A percentile compares a stretch with the other conserved stretches of the same genome.
phyloP scores from a whole-genome alignment of 306 rosid genomes.

The Amphicarpaea edgeworthii region DNA sequence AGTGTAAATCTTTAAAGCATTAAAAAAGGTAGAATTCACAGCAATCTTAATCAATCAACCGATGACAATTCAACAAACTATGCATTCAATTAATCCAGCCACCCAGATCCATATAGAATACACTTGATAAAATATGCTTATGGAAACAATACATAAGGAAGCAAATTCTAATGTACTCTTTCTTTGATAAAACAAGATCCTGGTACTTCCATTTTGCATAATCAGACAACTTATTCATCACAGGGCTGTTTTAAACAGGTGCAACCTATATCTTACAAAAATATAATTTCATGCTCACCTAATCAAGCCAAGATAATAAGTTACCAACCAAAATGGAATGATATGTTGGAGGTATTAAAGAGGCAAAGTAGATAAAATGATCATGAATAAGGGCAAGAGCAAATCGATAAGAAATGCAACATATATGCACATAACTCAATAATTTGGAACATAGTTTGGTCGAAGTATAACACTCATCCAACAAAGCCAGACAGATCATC shows the following conservation, averaged over 20 bases:
- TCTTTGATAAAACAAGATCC: not conserved
- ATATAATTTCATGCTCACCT: not conserved
- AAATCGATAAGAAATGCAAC: not conserved
- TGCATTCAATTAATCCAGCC: not conserved
- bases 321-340: not conserved
- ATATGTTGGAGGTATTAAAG: not conserved
- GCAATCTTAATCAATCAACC: not conserved
- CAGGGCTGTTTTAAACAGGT: not conserved
- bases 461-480: not conserved
- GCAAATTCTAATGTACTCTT: not conserved
- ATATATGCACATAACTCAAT: not conserved
- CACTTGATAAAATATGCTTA: too few species aligned
- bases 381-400: not conserved
- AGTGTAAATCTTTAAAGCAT: not conserved
- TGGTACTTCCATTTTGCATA: not conserved
- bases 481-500: not conserved
- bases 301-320: not conserved
- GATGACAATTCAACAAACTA: not conserved
- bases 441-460: not conserved
- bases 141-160: too few species aligned
- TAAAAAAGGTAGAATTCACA: slow-evolving; percentile 7
- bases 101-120: not conserved
- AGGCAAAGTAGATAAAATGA: not conserved
- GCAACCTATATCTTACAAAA: not conserved
- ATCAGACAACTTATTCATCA: not conserved